These are phyloP conservation scores for Verticillium klebahnii DNA, from an alignment of 2,329 filamentous ascomycete species.

Conservation along the genomic window DNA sequence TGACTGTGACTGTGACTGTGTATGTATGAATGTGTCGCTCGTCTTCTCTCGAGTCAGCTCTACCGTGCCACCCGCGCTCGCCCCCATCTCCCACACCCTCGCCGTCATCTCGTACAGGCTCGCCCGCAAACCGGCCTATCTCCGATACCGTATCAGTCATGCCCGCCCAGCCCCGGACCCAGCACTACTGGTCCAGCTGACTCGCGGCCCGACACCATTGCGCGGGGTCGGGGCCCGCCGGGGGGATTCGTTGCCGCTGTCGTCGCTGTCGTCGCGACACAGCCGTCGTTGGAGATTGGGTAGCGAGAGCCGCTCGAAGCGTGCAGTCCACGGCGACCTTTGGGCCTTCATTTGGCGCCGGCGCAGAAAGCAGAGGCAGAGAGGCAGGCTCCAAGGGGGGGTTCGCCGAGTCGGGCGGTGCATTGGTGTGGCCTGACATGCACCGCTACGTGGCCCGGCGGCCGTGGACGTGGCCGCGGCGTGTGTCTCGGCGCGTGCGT, in stretches of 20 bases:
- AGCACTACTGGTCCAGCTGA: background rate
- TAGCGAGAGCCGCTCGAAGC: background rate
- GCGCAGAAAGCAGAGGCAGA: too few species aligned
- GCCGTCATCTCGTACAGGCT: background rate
- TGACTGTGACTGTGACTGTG: too few species aligned
- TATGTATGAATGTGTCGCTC: background rate
- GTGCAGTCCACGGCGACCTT: background rate
- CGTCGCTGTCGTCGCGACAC: background rate
- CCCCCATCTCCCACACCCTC: background rate
- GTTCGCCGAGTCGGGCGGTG: too few species aligned
- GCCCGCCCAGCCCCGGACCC: background rate
- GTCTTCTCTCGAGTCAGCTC: background rate
- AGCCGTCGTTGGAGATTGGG: background rate
- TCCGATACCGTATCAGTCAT: constrained; percentile 14
- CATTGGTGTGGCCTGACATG: background rate
- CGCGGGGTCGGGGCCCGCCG: background rate
- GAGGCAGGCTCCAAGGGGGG: too few species aligned
- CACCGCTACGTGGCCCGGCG: background rate
- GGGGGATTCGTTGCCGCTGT: background rate
- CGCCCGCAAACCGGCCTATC: constrained; percentile 8
- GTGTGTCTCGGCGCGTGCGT: background rate
- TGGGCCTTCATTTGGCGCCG: background rate
- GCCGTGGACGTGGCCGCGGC: background rate
- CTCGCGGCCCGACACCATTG: background rate
- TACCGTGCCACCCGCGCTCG: too few species aligned